Evolutionary conservation across 2,329 filamentous ascomycete species (phyloP), one percentile per base, ranked within the genome.

Genomic region (Alternaria sp.): DNA sequence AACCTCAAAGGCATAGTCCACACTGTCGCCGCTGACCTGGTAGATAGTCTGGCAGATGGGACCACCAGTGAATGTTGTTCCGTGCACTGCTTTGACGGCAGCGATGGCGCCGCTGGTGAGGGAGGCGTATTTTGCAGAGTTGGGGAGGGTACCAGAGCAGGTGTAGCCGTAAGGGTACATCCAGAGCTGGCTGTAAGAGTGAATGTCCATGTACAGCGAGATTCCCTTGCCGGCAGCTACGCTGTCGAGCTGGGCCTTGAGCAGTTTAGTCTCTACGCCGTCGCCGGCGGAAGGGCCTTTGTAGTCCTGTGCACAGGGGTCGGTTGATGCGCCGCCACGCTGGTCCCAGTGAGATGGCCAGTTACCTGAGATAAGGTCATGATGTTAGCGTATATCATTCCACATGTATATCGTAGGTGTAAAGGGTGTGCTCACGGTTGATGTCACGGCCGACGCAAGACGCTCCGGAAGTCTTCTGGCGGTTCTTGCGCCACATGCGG

Each of bases 201-300:
- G 88, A 71, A 85, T 87, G 75, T 91, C 88, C 64, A 90, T 85
- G 75, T 85, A 91, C 3, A 89, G 80, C 68, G 86, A 84, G 41
- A 90, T 78, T 1, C 86, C 85, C 61, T 85, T 81, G 16, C 73
- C 73, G 2, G 72, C 70, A 4, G 80, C 77, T 24, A 88, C 69
- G 39, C 75, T 69, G 48, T 80, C 78, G 20, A 85, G 77, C 46
- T 84, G 83, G 5, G 80, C 78, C 30, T 81, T 80, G 8, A 90
- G 78, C 4, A 64, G 72, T 54, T 77, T 76, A 51, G 75, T 78
- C 62, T 79, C 77, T 5, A 76, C 72, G 22, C 75, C 74, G 49
- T 78, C 76, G 47, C 71, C 74, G 2, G 72, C 69, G 3, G 74
- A 70, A 0, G 69, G 67, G 38, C 77, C 77, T 63, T 75, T 76